phyloP scores from a whole-genome alignment of 2,329 filamentous ascomycete species.

The Fusarium praegraminearum region DNA sequence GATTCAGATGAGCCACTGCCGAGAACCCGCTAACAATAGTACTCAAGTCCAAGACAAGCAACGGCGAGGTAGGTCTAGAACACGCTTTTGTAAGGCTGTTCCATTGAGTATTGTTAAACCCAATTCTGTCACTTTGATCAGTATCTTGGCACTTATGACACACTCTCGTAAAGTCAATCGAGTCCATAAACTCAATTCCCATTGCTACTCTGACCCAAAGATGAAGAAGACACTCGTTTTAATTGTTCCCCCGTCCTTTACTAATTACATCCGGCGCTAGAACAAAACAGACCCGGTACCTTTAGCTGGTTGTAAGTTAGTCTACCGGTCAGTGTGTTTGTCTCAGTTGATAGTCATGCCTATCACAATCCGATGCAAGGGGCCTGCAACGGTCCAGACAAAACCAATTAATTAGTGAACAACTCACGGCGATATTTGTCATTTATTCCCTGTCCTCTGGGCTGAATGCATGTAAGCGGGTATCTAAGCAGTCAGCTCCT shows the following conservation, averaged over 20 bases:
- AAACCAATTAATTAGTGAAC: neutral
- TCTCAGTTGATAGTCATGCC: slow-evolving; percentile 19
- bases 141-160: neutral
- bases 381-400: neutral
- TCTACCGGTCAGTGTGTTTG: slow-evolving; percentile 25
- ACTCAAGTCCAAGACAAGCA: neutral
- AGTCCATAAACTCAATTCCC: neutral
- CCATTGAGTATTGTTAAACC: neutral
- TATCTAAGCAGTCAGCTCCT: neutral
- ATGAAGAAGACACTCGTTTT: neutral
- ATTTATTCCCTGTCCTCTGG: neutral
- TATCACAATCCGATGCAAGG: slow-evolving; percentile 35
- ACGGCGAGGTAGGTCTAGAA: neutral
- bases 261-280: slow-evolving; percentile 8
- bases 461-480: neutral
- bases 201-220: neutral
- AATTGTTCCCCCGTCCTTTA: neutral
- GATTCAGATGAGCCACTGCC: slow-evolving; percentile 7
- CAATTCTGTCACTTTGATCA: neutral
- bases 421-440: neutral
- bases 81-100: neutral
- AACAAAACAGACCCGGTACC: slow-evolving; percentile 17
- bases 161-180: neutral
- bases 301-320: neutral
- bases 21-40: neutral